Conservation (phyloP, 2,329 filamentous ascomycete genomes). For the Scopulariopsis brevicaulis region DNA sequence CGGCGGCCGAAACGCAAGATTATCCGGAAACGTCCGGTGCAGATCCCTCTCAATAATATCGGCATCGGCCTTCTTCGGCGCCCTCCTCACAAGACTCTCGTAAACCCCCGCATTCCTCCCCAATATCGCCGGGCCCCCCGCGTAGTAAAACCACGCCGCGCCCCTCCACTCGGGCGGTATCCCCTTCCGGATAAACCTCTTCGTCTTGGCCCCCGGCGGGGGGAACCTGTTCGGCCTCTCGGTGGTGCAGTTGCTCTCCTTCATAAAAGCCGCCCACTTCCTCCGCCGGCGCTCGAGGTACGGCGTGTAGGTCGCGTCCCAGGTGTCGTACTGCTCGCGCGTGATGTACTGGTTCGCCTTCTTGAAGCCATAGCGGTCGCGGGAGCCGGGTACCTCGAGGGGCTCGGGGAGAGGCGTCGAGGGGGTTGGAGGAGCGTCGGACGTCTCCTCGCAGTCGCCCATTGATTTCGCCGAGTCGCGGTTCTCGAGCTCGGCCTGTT, state of each 20-base stretch:
- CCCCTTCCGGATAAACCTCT: slow-evolving; percentile 83
- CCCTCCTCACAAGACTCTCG: slow-evolving; percentile 51
- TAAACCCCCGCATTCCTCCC: slow-evolving; percentile 70
- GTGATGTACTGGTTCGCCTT: slow-evolving; percentile 75
- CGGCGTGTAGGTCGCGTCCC: slow-evolving; percentile 64
- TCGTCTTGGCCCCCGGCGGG: slow-evolving; percentile 68
- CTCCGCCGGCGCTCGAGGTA: slow-evolving; percentile 63
- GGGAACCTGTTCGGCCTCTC: slow-evolving; percentile 69
- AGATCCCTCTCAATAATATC: slow-evolving; percentile 92
- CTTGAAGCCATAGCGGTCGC: slow-evolving; percentile 87
- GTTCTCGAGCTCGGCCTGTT: slow-evolving; percentile 18
- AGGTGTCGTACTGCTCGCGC: slow-evolving; percentile 66
- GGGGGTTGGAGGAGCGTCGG: neutral
- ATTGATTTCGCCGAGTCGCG: slow-evolving; percentile 41
- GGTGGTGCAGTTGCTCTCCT: slow-evolving; percentile 63
- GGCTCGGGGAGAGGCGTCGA: slow-evolving; percentile 7
- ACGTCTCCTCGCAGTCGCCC: slow-evolving; percentile 19
- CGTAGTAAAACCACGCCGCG: slow-evolving; percentile 96
- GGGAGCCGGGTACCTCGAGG: slow-evolving; percentile 33
- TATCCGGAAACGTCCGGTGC: slow-evolving; percentile 90
- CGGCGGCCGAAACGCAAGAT: slow-evolving; percentile 72
- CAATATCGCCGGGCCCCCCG: slow-evolving; percentile 71
- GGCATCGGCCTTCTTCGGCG: slow-evolving; percentile 60
- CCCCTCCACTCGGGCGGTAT: slow-evolving; percentile 90
- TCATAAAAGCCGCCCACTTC: slow-evolving; percentile 75